phyloP scores from a whole-genome alignment of 129 eudicot species.

The Daucus carota region DNA sequence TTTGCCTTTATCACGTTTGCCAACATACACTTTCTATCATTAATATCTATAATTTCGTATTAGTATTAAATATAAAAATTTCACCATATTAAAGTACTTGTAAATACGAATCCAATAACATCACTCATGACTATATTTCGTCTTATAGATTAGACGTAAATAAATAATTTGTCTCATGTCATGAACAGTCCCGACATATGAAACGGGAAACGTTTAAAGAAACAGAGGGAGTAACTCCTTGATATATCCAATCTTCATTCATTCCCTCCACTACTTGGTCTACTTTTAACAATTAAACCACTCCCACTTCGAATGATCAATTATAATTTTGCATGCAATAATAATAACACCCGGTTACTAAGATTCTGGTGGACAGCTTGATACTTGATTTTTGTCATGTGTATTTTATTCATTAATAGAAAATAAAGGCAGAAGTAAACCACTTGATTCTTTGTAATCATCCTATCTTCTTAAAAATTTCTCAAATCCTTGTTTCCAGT shows the following conservation, averaged over 20 bases:
- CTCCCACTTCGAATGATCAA: neutral
- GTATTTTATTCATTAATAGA: neutral
- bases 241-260: conserved; percentile 6
- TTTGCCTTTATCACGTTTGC: too few species aligned
- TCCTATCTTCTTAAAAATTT: neutral
- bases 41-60: too few species aligned
- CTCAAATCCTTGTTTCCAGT: neutral
- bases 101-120: too few species aligned
- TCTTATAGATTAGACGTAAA: too few species aligned
- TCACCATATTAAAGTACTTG: too few species aligned
- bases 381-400: neutral
- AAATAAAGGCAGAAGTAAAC: neutral
- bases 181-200: too few species aligned
- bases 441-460: neutral
- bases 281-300: neutral
- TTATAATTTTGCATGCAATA: conserved; percentile 6
- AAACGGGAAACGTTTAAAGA: too few species aligned
- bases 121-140: too few species aligned
- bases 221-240: too few species aligned
- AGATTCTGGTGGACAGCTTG: conserved; percentile 2
- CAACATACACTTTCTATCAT: too few species aligned
- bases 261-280: conserved; percentile 1
- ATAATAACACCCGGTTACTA: neutral
- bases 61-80: too few species aligned
- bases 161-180: too few species aligned